These are phyloP conservation scores for Lanmaoa pseudosensibilis DNA, from an alignment of 768 basidiomycete genomes.

Conservation along the genomic window DNA sequence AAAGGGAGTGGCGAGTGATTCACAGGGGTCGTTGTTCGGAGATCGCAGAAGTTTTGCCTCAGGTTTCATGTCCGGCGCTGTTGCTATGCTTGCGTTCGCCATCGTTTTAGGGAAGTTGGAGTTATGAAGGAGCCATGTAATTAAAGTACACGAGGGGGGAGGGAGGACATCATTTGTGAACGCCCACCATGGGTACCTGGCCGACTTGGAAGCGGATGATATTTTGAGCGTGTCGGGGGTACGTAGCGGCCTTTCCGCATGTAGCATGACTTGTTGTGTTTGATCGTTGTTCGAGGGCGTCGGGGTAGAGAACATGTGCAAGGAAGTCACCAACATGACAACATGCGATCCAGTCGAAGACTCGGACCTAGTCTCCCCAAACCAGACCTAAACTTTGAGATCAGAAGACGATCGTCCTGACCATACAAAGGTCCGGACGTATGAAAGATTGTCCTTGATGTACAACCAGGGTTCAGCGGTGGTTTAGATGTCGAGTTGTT, in stretches of 20 bases:
- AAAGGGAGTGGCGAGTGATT: not conserved
- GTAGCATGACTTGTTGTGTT: not conserved
- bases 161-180: not conserved
- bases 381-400: too few species aligned
- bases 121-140: not conserved
- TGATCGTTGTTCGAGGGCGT: not conserved
- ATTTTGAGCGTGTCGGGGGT: not conserved
- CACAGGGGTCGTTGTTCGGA: not conserved
- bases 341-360: not conserved
- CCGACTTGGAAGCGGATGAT: too few species aligned
- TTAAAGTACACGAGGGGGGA: not conserved
- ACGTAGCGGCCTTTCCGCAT: not conserved
- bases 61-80: conserved; percentile 21
- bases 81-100: conserved; percentile 8
- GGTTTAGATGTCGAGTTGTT: not conserved
- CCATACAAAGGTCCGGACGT: too few species aligned
- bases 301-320: not conserved
- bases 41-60: conserved; percentile 10
- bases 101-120: conserved; percentile 8
- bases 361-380: too few species aligned
- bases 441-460: not conserved
- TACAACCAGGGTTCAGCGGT: not conserved
- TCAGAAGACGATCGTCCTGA: too few species aligned
- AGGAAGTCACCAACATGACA: not conserved
- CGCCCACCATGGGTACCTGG: too few species aligned